Conservation (phyloP, 1,139 yeast species). For the Geotrichum histeridarum region DNA sequence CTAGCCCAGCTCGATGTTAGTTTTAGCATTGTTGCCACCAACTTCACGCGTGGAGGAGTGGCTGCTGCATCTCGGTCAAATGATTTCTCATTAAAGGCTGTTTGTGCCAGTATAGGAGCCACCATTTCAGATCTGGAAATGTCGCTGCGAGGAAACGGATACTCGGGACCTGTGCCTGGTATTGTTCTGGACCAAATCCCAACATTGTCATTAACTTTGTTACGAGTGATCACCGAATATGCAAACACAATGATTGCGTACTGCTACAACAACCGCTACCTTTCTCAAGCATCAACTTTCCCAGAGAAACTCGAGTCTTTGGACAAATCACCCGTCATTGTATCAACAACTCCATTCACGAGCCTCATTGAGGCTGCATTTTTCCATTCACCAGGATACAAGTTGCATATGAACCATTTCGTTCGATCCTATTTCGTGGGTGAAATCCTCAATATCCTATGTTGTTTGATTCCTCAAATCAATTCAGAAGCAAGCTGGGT, state of each 20-base stretch:
- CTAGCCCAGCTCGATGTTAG: conserved; percentile 1
- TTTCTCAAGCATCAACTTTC: not conserved
- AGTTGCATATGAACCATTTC: conserved; percentile 22
- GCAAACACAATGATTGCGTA: conserved; percentile 21
- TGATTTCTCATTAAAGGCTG: conserved; percentile 4
- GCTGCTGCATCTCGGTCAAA: not conserved
- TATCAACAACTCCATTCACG: conserved; percentile 22
- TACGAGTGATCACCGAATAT: conserved; percentile 47
- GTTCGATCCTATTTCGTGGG: conserved; percentile 25
- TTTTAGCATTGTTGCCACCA: conserved; percentile 6
- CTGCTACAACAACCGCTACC: conserved; percentile 1
- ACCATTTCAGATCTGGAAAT: conserved; percentile 65
- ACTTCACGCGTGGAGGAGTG: not conserved
- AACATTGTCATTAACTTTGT: conserved; percentile 51
- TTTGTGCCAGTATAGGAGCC: conserved; percentile 10
- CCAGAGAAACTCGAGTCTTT: conserved; percentile 9
- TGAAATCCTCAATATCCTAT: conserved; percentile 23
- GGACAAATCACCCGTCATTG: conserved; percentile 1
- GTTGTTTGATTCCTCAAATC: conserved; percentile 22
- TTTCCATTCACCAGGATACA: conserved; percentile 26
- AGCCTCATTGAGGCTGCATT: conserved; percentile 27
- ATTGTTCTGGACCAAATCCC: conserved; percentile 56
- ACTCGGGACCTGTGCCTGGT: conserved; percentile 37
- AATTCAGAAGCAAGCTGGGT: conserved; percentile 23
- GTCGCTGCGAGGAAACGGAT: conserved; percentile 53